Base-by-base conservation (phyloP, 331 rosid genomes). In the Pyrus hybrid region DNA sequence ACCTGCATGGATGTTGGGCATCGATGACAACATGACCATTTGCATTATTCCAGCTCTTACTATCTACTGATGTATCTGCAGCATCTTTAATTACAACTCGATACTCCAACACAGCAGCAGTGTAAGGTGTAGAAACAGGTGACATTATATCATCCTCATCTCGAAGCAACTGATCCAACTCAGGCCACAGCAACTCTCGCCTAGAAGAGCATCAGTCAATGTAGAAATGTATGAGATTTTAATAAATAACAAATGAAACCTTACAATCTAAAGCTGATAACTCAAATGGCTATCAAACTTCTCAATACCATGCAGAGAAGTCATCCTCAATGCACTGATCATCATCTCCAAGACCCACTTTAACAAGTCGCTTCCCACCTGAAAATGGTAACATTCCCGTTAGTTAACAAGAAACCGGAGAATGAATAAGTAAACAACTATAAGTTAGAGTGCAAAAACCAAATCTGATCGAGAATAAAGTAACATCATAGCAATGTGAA, bases 1-100 rank as follows among this genome's bases (percentile, higher is more conserved):
- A 95, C 99, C 99, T 90, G 93, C 91, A 88, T 79, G 97, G 99
- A 88, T 95, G 99, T 56, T 95, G 99, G 77, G 97, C 99, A 79
- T 95, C 99, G 70, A 82, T 77, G 70, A 88, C 83, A 60, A 93
- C 86, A 82, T 87, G 93, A 68, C 98, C 99, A 85, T 95, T 95
- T 70, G 82, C 90, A 82, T 87, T 90, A 78, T 61, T 84, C 97
- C 92, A 87, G 86, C 82, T 84, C 83, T 84, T 89, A 53, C 89
- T 85, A 22, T 86, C 93, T 14, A 56, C 76, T 62, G 74, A 73
- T 71, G 79, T 90, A 79, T 89, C 93, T 49, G 76, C 75, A 20
- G 85, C 77, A 74, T 89, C 97, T 76, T 75, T 82, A 76, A 89
- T 63, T 62, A 83, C 91, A 63, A 92, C 96, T 67, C 99, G 89